Evolutionary conservation across 1,284 basidiomycete genomes (phyloP), one percentile per base, ranked within the genome.

Genomic region (Anthracocystis setariae): DNA sequence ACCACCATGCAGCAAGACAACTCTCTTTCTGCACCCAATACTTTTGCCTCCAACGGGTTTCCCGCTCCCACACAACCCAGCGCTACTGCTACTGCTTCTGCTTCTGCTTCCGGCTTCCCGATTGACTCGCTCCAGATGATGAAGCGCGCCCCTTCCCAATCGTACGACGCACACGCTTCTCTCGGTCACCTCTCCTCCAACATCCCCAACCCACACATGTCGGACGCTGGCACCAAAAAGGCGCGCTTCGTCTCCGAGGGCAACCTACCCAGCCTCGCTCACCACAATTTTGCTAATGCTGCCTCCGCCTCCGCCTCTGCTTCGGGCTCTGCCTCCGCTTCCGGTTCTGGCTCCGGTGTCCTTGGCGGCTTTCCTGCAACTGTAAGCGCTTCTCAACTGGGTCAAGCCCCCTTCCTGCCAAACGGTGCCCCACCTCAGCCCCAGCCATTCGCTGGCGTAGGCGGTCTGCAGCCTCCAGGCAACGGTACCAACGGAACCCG

Each of bases 241-340:
- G 66, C 74, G 2, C 74, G 76, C 45, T 78, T 74, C 40, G 73
- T 77, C 23, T 75, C 73, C 5, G 76, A 76, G 25, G 76, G 74
- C 39, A 74, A 76, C 65, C 66, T 76, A 21, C 71, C 70, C 15
- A 67, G 46, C 43, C 47, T 69, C 17, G 51, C 47, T 8, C 65
- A 65, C 45, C 69, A 65, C 5, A 67, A 62, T 52, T 68, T 73
- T 45, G 52, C 33, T 24, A 60, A 53, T 48, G 5, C 50, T 0
- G 47, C 49, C 21, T 32, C 56, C 10, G 49, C 29, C 12, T 29
- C 29, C 29, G 29, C 7, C 29, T 29, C 29, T 29, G 29, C 29
- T 29, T 29, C n/a, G n/a, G n/a, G n/a, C n/a, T n/a, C n/a, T n/a
- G n/a, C 29, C 12, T 29, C 29, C 29, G 29, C 7, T 12, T 29